Percentiles rank a stretch among this genome's conserved stretches.
Evolutionary conservation across 169 alveolate genomes (phyloP).

Genomic region (Plasmodium ovale): DNA sequence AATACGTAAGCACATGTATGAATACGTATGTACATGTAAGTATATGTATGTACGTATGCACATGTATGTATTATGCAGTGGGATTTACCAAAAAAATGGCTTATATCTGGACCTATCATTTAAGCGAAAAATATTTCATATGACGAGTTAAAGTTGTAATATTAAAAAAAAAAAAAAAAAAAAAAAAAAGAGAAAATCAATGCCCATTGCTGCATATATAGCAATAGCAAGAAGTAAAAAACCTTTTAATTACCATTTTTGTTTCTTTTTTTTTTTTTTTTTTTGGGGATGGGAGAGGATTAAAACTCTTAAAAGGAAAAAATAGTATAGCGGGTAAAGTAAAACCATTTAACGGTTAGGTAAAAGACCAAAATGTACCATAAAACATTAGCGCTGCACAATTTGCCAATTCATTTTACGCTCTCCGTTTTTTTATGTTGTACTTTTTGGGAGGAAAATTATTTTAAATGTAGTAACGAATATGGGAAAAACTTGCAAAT

Average conservation of each 20-base stretch:
- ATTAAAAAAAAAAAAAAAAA: background rate
- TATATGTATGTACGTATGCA: background rate
- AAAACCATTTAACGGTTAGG: background rate
- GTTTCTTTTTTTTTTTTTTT: background rate
- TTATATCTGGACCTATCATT: conserved; percentile 24
- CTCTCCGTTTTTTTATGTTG: background rate
- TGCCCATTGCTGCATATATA: background rate
- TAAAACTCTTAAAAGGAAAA: background rate
- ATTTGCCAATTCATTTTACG: background rate
- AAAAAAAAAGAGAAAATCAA: background rate
- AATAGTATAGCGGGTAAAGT: too few species aligned
- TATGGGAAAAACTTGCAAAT: too few species aligned
- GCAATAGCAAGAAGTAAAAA: background rate
- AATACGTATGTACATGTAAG: background rate
- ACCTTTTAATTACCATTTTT: background rate
- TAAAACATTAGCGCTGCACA: too few species aligned
- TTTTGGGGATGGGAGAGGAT: background rate
- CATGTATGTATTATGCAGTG: too few species aligned
- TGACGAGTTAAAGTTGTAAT: background rate
- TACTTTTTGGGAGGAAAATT: background rate
- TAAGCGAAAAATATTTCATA: background rate
- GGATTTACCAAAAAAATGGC: conserved; percentile 39
- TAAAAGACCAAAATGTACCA: too few species aligned
- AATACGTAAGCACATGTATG: background rate
- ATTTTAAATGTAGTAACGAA: too few species aligned